Evolutionary conservation across 1,284 basidiomycete genomes (phyloP).

Genomic region (Xanthoconium separans): DNA sequence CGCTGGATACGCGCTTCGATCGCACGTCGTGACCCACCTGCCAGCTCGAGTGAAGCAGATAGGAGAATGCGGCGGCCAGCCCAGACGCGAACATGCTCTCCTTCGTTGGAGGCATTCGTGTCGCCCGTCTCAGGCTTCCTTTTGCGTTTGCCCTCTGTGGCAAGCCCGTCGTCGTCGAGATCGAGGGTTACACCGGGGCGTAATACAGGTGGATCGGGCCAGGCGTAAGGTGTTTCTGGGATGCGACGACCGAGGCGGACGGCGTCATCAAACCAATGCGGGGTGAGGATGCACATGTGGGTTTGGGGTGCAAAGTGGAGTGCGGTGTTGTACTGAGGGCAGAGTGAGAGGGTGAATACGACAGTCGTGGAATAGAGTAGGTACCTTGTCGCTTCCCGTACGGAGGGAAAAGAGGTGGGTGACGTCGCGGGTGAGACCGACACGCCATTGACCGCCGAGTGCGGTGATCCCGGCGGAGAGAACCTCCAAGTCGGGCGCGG

Average conservation of each 20-base stretch:
- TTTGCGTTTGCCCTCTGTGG: slow-evolving; percentile 18
- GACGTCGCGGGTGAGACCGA: slow-evolving; percentile 75
- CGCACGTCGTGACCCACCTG: slow-evolving; percentile 45
- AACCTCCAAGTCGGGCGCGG: slow-evolving; percentile 65
- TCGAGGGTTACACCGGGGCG: slow-evolving; percentile 25
- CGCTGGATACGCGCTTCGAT: slow-evolving; percentile 58
- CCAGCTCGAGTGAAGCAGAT: slow-evolving; percentile 53
- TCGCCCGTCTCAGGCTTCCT: slow-evolving; percentile 10
- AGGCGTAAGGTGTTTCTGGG: slow-evolving; percentile 63
- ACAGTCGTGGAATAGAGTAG: background rate
- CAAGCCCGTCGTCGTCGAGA: slow-evolving; percentile 16
- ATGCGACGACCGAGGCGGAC: slow-evolving; percentile 62
- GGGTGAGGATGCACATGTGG: slow-evolving; percentile 61
- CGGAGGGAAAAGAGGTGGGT: slow-evolving; percentile 78
- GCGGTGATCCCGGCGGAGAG: slow-evolving; percentile 70
- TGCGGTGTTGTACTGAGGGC: slow-evolving; percentile 51
- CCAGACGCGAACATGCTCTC: slow-evolving; percentile 41
- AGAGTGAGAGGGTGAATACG: background rate
- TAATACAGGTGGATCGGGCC: slow-evolving; percentile 65
- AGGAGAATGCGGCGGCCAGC: slow-evolving; percentile 58
- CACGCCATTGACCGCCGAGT: slow-evolving; percentile 82
- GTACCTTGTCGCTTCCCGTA: slow-evolving; percentile 46
- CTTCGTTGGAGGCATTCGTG: background rate
- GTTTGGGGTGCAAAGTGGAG: slow-evolving; percentile 56
- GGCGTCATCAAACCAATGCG: slow-evolving; percentile 84